Percentiles rank a stretch among this genome's conserved stretches.
These are phyloP conservation scores for Trichophyton mentagrophytes DNA, from an alignment of 2,329 filamentous ascomycete species.

Conservation along the genomic window DNA sequence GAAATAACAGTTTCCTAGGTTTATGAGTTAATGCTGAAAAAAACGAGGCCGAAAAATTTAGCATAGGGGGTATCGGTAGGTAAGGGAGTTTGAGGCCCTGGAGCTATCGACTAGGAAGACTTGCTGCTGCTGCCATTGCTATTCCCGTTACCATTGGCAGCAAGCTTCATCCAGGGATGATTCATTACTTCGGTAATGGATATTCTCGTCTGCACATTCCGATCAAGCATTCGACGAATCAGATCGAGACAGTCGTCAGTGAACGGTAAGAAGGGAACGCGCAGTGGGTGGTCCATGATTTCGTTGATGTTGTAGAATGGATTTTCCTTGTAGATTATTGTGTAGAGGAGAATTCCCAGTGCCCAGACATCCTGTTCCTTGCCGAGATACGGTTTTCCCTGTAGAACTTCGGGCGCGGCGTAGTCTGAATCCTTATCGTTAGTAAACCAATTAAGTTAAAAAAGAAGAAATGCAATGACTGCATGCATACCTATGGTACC, in stretches of 20 bases:
- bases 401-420: constrained; percentile 92
- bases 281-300: constrained; percentile 92
- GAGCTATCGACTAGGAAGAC: background rate
- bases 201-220: constrained; percentile 69
- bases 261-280: constrained; percentile 57
- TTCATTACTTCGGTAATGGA: constrained; percentile 79
- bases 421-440: constrained; percentile 54
- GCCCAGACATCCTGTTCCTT: constrained; percentile 99
- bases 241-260: constrained; percentile 85
- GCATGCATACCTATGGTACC: constrained; percentile 75
- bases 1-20: background rate
- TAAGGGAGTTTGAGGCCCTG: background rate
- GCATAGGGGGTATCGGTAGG: background rate
- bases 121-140: background rate
- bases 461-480: background rate
- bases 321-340: constrained; percentile 98
- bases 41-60: too few relatives aligned
- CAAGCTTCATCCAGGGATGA: constrained; percentile 59
- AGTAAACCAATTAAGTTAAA: background rate
- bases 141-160: constrained; percentile 8
- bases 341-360: constrained; percentile 90
- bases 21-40: background rate
- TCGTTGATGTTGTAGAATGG: constrained; percentile 98
- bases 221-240: constrained; percentile 80
- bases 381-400: constrained; percentile 79